Base-by-base conservation (phyloP, 305 asterid species). In the Fraxinus xanthoxyloides region DNA sequence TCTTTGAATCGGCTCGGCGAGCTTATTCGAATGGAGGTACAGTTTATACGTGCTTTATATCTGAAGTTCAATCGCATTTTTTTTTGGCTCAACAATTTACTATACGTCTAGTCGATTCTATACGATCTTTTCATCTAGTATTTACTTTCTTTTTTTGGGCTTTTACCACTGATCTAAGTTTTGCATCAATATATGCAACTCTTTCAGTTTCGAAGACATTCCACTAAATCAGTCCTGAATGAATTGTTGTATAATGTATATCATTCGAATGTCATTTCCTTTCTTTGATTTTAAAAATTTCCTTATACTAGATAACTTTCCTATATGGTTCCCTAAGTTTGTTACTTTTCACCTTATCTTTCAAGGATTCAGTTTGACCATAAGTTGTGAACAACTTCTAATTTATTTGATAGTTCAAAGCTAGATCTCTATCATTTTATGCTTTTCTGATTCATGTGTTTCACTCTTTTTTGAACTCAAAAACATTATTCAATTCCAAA, bases 1-100 rank as follows among this genome's bases (percentile, higher is more conserved):
- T 30, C 91, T 4, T 79, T 91, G 89, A 95, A 92, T 82, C 92
- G 92, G 91, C 87, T 93, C 86, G 88, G 94, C 73, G 96, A 95
- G 84, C 95, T 92, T 82, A 90, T 95, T 61, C 90, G 95, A 65
- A 85, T 84, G 77, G 97, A 95, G 98, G 99, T 95, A 86, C 48
- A 85, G 30, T 77, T 2, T 73, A 24, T 38, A 48, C 69, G 36
- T 72, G 36, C 84, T 23, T 84, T n/a, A 12, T 80, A 31, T 84
- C 46, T 70, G 34, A 72, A 59, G 7, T 77, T 85, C 82, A 59
- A 8, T 76, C 72, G 46, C 46, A 24, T 67, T 2, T 77, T 17
- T 46, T 46, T 23, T 59, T 8, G 21, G 31, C 70, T 7, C 17
- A 8, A 23, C 28, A 61, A 61, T 61, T 21, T 23, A 61, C 26